phyloP scores from a whole-genome alignment of 768 basidiomycete genomes.

The Boletus fagicola region DNA sequence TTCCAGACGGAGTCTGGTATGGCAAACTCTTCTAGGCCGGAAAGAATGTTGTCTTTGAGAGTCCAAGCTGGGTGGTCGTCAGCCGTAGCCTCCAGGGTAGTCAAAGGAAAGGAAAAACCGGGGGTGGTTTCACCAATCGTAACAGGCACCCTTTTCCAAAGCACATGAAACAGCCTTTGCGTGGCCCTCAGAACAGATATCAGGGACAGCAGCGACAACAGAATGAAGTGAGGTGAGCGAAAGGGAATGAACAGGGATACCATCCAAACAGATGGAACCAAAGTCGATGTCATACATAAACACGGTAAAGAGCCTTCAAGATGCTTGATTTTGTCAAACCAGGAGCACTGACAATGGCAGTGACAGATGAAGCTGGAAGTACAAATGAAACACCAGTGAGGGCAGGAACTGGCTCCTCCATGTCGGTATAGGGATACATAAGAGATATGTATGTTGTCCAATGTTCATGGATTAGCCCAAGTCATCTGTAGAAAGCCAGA shows the following conservation, averaged over 20 bases:
- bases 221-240: conserved; percentile 77
- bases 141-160: conserved; percentile 22
- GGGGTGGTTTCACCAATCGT: too few species aligned
- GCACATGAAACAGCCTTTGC: conserved; percentile 25
- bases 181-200: conserved; percentile 49
- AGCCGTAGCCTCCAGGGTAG: too few species aligned
- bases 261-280: conserved; percentile 78
- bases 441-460: conserved; percentile 86
- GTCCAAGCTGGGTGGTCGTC: too few species aligned
- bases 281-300: conserved; percentile 90
- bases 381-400: conserved; percentile 82
- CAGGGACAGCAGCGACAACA: conserved; percentile 88
- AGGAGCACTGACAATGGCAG: conserved; percentile 85
- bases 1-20: too few species aligned
- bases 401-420: conserved; percentile 52
- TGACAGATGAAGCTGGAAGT: conserved; percentile 81
- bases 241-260: conserved; percentile 82
- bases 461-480: neutral
- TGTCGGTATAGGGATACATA: conserved; percentile 62
- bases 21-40: too few species aligned
- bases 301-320: conserved; percentile 83
- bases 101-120: too few species aligned
- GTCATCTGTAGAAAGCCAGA: neutral
- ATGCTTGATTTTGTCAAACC: conserved; percentile 84
- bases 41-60: too few species aligned